Conservation (phyloP, 2,329 filamentous ascomycete genomes). For the Massarina eburnea region DNA sequence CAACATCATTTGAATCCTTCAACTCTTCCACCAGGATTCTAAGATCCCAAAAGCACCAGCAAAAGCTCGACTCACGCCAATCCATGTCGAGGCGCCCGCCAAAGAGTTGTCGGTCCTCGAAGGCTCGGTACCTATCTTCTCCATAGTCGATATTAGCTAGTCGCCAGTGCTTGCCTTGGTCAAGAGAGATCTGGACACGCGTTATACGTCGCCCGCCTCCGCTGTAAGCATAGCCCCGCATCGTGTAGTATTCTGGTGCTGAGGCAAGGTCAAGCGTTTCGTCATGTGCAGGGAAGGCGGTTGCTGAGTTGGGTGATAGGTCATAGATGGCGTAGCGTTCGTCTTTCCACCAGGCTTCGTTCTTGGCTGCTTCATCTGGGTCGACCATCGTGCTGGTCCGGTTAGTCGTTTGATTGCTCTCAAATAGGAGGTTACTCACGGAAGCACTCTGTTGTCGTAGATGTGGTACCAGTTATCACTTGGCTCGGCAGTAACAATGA, state of each 20-base stretch:
- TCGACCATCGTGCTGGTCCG: slow-evolving; percentile 68
- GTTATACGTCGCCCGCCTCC: slow-evolving; percentile 84
- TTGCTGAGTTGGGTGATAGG: slow-evolving; percentile 82
- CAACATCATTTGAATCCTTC: slow-evolving; percentile 66
- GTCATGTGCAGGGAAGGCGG: slow-evolving; percentile 76
- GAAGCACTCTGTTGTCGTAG: slow-evolving; percentile 87
- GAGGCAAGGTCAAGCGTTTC: slow-evolving; percentile 60
- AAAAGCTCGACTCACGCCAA: slow-evolving; percentile 80
- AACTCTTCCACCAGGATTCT: slow-evolving; percentile 66
- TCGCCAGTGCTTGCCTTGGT: slow-evolving; percentile 79
- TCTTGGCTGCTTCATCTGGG: slow-evolving; percentile 74
- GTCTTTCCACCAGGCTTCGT: slow-evolving; percentile 80
- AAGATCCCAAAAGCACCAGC: slow-evolving; percentile 90
- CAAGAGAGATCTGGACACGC: slow-evolving; percentile 78
- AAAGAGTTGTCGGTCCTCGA: slow-evolving; percentile 65
- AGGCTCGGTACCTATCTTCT: slow-evolving; percentile 78
- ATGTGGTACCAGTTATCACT: slow-evolving; percentile 97
- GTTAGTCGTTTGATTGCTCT: slow-evolving; percentile 1
- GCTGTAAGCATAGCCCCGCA: slow-evolving; percentile 83
- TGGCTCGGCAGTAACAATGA: slow-evolving; percentile 75
- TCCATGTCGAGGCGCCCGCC: slow-evolving; percentile 78
- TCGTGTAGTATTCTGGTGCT: slow-evolving; percentile 59
- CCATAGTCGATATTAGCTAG: slow-evolving; percentile 78
- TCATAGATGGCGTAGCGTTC: slow-evolving; percentile 93
- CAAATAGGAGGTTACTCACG: slow-evolving; percentile 45